Percentiles rank a stretch among this genome's conserved stretches.
Evolutionary conservation across 257 asterid species (phyloP).

Genomic region (Sherardia arvensis): DNA sequence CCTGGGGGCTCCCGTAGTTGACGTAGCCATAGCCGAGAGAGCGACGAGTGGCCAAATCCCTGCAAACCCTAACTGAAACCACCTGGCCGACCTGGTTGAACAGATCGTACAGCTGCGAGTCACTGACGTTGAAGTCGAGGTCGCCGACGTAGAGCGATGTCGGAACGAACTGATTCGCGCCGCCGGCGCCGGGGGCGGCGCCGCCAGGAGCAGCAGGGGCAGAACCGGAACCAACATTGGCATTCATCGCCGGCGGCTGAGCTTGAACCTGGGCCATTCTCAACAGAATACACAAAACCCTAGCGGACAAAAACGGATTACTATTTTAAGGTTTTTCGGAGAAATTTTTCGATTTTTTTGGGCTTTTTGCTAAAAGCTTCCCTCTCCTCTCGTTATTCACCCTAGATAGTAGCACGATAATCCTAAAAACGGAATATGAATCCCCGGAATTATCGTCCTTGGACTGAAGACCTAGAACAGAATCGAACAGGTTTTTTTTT

Average conservation of each 20-base stretch:
- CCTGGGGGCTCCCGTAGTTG: conserved; percentile 63
- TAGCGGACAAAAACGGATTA: background rate
- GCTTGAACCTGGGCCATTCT: conserved; percentile 83
- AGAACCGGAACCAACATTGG: conserved; percentile 14
- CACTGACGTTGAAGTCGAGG: conserved; percentile 67
- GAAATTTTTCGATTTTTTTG: conserved; percentile 24
- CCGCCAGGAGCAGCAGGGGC: conserved; percentile 28
- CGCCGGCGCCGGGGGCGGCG: conserved; percentile 27
- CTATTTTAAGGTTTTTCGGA: background rate
- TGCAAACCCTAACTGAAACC: conserved; percentile 88
- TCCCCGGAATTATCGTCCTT: conserved; percentile 5
- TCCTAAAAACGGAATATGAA: background rate
- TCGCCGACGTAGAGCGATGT: conserved; percentile 91
- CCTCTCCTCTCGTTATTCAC: conserved; percentile 87
- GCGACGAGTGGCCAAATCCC: conserved; percentile 60
- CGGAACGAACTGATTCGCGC: conserved; percentile 43
- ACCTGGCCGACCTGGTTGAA: conserved; percentile 83
- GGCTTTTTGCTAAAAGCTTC: conserved; percentile 34
- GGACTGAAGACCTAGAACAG: conserved; percentile 18
- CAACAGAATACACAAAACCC: conserved; percentile 11
- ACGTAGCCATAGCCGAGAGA: conserved; percentile 95
- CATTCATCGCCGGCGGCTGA: conserved; percentile 51
- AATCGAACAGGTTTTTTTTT: conserved; percentile 22
- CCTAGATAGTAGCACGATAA: conserved; percentile 7
- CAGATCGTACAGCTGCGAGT: conserved; percentile 79